phyloP scores from a whole-genome alignment of 768 basidiomycete genomes.

The Trichaptum fuscoviolaceum region DNA sequence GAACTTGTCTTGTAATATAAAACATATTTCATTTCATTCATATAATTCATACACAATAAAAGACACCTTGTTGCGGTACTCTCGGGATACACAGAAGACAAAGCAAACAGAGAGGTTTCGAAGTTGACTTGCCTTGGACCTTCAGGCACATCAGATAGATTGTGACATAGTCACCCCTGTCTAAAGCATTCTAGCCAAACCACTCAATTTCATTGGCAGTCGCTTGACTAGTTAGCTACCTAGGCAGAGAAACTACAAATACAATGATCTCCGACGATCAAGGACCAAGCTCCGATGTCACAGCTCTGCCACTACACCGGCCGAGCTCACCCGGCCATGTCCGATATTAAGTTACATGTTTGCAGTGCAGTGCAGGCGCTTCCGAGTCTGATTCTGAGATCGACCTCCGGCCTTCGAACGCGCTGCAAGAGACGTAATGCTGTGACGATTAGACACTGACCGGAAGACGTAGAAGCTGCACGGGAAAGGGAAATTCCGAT shows the following conservation, averaged over 20 bases:
- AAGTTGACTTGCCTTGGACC: too few relatives aligned
- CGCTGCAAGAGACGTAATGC: not conserved
- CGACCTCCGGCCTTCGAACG: not conserved
- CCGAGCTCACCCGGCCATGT: not conserved
- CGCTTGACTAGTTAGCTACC: too few relatives aligned
- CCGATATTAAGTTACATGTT: not conserved
- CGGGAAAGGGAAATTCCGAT: not conserved
- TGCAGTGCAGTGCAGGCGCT: not conserved
- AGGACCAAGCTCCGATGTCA: not conserved
- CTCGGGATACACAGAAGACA: too few relatives aligned
- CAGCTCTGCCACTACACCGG: not conserved
- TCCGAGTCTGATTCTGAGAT: not conserved
- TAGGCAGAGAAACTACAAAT: not conserved
- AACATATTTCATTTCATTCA: too few relatives aligned
- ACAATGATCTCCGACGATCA: not conserved
- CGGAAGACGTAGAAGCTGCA: not conserved
- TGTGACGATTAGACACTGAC: not conserved
- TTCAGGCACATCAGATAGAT: too few relatives aligned
- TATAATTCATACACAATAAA: too few relatives aligned
- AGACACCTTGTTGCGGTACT: too few relatives aligned
- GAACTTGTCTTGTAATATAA: too few relatives aligned
- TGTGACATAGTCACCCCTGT: too few relatives aligned
- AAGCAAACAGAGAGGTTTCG: too few relatives aligned
- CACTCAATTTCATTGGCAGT: not conserved
- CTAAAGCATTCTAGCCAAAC: not conserved